Evolutionary conservation across 192 early-diverging fungal species (phyloP), one percentile per base, ranked within the genome.

Genomic region (Coemansia sp.): DNA sequence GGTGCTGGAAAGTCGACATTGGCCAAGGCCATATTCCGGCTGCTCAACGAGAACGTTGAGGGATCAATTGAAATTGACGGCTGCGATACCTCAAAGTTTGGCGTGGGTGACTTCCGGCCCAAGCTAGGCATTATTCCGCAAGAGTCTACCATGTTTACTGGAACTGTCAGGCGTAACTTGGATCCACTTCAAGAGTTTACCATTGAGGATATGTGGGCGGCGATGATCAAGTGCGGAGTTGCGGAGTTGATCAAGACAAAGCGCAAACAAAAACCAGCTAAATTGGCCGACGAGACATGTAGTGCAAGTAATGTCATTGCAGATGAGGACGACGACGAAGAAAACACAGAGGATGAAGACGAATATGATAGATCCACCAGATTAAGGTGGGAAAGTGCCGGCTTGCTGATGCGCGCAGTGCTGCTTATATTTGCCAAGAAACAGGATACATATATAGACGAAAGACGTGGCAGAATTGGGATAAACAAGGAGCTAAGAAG

Each of bases 41-140:
- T 93, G 16, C 79, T 87, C 29, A 87, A 89, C 59, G 83, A 19
- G 19, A 41, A 67, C 0, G 44, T 37, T 17, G 21, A 24, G 4
- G 92, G 93, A 0, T 64, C 70, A 4, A 93, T 94, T 56, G 11
- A 44, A 4, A 88, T 94, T 60, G 94, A 94, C 69, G 92, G 86
- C 13, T 61, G 87, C 16, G 87, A 93, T 70, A 91, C 92, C 36
- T 67, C 80, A 3, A 72, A 77, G 3, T 62, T 93, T 8, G 92
- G 90, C 0, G 50, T 77, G 62, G 14, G 63, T 53, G 40, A 72
- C 88, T 24, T 79, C 76, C 53, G 70, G 51, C 70, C 81, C 0
- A 69, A 68, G 34, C 57, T 90, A 33, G 82, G 86, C 24, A 87
- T 88, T 44, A 87, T 90, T 56, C 89, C 89, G 3, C 88, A 89